Base-by-base conservation (phyloP, 108 stramenopile species). In the Phaeodactylum tricornutum region DNA sequence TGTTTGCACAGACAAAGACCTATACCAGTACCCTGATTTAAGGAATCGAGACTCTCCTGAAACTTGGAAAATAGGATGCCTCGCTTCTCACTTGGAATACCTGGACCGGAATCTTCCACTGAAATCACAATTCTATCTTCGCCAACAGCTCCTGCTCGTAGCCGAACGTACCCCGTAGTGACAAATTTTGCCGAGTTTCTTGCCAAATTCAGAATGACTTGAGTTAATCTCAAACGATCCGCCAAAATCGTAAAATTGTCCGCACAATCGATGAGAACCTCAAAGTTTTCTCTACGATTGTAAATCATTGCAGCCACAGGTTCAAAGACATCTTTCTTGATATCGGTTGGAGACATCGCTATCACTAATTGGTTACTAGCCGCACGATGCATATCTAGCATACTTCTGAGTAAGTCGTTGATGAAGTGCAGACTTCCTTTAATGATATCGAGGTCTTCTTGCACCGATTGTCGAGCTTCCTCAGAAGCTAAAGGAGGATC, bases 371-470 rank as follows among this genome's bases (percentile, higher is more conserved):
- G 62, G 12, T 57, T 63, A 43, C 39, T 57, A 3, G 64, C 47
- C 17, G 76, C 66, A 4, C 76, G 59, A 44, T 77, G 71, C 62
- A 74, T 60, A 34, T 74, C 73, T 20, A 74, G 36, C 73, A 74
- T 74, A 33, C 55, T 69, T 2, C 56, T 23, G 1, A 55, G 19
- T 22, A 77, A 44, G 32, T 77, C 76, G 37, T 77, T 72, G 31
- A 77, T 55, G 41, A 72, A 77, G 8, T 42, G 41, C 28, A 77
- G 33, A 22, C 52, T 29, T 26, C 53, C 43, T 15, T 66, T 64
- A 24, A 77, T 66, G 29, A 72, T 53, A 21, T 27, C 12, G 16
- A 72, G 42, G 49, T 77, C 76, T 15, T 72, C 71, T 29, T 41
- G 50, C 4, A 50, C 42, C 16, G 62, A 22, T 12, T 29, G 0